Base-by-base conservation (phyloP, 2,329 filamentous ascomycete species). In the Neospermospora avenae region DNA sequence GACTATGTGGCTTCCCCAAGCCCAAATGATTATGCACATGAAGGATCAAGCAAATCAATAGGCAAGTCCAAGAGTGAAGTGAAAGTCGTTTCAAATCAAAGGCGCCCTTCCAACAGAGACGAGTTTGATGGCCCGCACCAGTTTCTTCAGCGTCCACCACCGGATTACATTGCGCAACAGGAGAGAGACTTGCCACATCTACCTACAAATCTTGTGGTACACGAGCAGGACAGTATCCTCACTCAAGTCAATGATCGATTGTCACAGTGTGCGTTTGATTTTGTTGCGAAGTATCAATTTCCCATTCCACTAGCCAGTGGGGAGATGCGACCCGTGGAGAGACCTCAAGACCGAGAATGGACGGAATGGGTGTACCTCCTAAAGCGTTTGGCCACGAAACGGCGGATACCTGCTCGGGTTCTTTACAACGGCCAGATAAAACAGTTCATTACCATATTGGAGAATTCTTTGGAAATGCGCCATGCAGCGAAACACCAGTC, bases 401-500 rank as follows among this genome's bases (percentile, higher is more conserved):
- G 91, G 66, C 85, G 91, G 63, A 93, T 96, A 67, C 91, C 91
- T 5, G 89, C 91, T 49, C 82, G 90, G 58, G 89, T 95, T 20
- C 79, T 96, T 45, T 95, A 93, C 78, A 90, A 95, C 73, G 89
- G 90, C 61, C 91, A 96, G 76, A 96, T 96, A 76, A 95, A 93
- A 77, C 90, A 95, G 75, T 86, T 96, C 74, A 89, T 95, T 66
- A 95, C 91, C 44, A 89, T 95, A 31, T 77, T 96, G 69, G 91
- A 96, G 72, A 96, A 95, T 75, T 93, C 89, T 51, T 79, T 96
- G 70, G 90, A 93, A 77, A 93, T 93, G 89, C 83, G 90, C 64
- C 90, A 93, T 74, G 89, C 89, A 61, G 88, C 90, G 52, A 92
- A 91, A 75, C 88, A 93, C 76, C 89, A 93, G 75, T 89, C 86